Percentiles rank a stretch among this genome's conserved stretches.
phyloP scores from a whole-genome alignment of 352 stramenopile genomes.

The Salisapilia sapeloensis region DNA sequence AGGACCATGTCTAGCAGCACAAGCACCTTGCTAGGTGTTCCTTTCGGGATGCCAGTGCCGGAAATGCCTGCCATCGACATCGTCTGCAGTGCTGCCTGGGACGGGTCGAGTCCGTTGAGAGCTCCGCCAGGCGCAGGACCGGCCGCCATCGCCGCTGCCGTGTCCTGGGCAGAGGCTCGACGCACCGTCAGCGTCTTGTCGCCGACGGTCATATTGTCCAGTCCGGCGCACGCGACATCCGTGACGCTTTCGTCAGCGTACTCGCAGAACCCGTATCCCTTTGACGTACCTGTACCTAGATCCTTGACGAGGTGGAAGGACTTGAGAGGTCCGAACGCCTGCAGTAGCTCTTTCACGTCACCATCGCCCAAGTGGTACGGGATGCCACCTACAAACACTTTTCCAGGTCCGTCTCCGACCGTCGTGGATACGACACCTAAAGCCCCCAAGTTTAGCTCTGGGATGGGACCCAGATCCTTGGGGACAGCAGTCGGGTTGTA shows the following conservation, averaged over 20 bases:
- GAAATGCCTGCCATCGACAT: slow-evolving; percentile 37
- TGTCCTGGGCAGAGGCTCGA: slow-evolving; percentile 67
- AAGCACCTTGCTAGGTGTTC: slow-evolving; percentile 71
- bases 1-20: slow-evolving; percentile 97
- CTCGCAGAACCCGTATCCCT: slow-evolving; percentile 98
- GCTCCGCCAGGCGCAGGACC: slow-evolving; percentile 49
- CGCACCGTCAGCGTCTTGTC: slow-evolving; percentile 85
- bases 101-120: slow-evolving; percentile 50
- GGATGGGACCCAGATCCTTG: slow-evolving; percentile 69
- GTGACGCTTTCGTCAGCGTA: slow-evolving; percentile 88
- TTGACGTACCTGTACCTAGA: slow-evolving; percentile 78
- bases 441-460: slow-evolving; percentile 76
- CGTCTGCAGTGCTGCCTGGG: slow-evolving; percentile 42
- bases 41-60: slow-evolving; percentile 25
- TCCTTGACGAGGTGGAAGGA: slow-evolving; percentile 96
- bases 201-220: slow-evolving; percentile 92
- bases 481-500: slow-evolving; percentile 90
- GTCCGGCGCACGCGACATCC: slow-evolving; percentile 81
- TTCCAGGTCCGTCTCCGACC: slow-evolving; percentile 94
- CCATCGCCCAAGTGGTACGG: slow-evolving; percentile 94
- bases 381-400: slow-evolving; percentile 96
- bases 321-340: slow-evolving; percentile 88
- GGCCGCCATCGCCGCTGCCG: slow-evolving; percentile 38
- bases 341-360: slow-evolving; percentile 89
- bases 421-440: slow-evolving; percentile 91